phyloP scores from a whole-genome alignment of 371 early-diverging fungal species.

The Zopfochytrium polystomum region DNA sequence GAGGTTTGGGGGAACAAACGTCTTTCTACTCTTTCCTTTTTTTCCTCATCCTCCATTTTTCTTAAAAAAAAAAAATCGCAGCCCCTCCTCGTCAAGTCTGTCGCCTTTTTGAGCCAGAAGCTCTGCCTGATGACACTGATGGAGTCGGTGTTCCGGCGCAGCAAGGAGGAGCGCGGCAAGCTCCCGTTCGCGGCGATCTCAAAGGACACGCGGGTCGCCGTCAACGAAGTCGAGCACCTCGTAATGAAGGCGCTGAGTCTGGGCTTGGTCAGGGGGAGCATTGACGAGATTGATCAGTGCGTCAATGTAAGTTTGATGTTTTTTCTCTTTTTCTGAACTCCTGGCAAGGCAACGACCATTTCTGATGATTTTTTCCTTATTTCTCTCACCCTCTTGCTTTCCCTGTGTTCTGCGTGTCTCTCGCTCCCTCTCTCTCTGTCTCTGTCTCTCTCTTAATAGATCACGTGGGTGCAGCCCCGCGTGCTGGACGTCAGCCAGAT shows the following conservation, averaged over 20 bases:
- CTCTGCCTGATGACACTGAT: constrained; percentile 95
- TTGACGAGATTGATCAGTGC: constrained; percentile 89
- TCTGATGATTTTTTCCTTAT: too few species aligned
- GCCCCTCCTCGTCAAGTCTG: constrained; percentile 72
- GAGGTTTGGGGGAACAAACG: too few species aligned
- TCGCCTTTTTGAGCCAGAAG: constrained; percentile 82
- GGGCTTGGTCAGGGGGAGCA: constrained; percentile 86
- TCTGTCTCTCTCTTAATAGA: constrained; percentile 34
- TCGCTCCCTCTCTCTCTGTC: too few species aligned
- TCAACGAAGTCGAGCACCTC: constrained; percentile 92
- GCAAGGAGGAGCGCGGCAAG: constrained; percentile 69
- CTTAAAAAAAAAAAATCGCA: too few species aligned
- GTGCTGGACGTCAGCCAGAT: constrained; percentile 89
- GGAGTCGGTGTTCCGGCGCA: constrained; percentile 86
- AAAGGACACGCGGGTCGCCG: constrained; percentile 77
- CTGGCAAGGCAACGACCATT: too few species aligned
- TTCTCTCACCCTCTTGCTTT: too few species aligned
- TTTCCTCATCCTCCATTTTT: too few species aligned
- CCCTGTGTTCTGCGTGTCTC: too few species aligned
- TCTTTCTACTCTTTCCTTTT: too few species aligned
- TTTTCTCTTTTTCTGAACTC: background rate
- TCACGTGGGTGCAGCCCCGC: constrained; percentile 97
- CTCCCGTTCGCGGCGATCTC: constrained; percentile 85
- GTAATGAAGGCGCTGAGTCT: constrained; percentile 95
- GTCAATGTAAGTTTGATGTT: constrained; percentile 51